A percentile compares a stretch with the other conserved stretches of the same genome.
These are phyloP conservation scores for Puccinellia tenuiflora DNA, from an alignment of 176 grass and related monocot species.

Conservation along the genomic window DNA sequence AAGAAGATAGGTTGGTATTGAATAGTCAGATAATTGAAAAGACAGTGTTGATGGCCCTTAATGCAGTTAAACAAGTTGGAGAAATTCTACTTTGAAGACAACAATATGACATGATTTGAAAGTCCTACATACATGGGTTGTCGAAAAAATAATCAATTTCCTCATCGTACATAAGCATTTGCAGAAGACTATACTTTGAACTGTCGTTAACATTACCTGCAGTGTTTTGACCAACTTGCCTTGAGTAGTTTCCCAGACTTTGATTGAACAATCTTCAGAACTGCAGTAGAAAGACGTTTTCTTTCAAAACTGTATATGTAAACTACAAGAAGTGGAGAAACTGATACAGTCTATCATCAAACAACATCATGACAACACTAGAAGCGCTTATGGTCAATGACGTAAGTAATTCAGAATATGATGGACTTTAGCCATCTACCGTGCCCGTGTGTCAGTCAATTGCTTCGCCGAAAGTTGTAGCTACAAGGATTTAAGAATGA, in stretches of 20 bases:
- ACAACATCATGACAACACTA: background rate
- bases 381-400: background rate
- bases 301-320: constrained; percentile 5
- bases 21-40: background rate
- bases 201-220: constrained; percentile 50
- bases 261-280: constrained; percentile 95
- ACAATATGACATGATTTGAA: background rate
- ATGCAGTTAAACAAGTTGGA: background rate
- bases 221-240: constrained; percentile 94
- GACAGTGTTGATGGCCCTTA: background rate
- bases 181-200: background rate
- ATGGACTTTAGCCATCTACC: background rate
- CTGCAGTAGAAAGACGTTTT: constrained; percentile 33
- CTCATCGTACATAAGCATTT: background rate
- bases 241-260: constrained; percentile 94
- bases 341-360: background rate
- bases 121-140: background rate
- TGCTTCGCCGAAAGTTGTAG: background rate
- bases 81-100: background rate
- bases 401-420: background rate
- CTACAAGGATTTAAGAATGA: background rate
- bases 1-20: background rate
- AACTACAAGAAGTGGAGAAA: background rate
- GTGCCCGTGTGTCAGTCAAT: background rate
- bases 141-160: background rate